phyloP scores from a whole-genome alignment of 176 grass and related monocot species.

The Calamus simplicifolius region DNA sequence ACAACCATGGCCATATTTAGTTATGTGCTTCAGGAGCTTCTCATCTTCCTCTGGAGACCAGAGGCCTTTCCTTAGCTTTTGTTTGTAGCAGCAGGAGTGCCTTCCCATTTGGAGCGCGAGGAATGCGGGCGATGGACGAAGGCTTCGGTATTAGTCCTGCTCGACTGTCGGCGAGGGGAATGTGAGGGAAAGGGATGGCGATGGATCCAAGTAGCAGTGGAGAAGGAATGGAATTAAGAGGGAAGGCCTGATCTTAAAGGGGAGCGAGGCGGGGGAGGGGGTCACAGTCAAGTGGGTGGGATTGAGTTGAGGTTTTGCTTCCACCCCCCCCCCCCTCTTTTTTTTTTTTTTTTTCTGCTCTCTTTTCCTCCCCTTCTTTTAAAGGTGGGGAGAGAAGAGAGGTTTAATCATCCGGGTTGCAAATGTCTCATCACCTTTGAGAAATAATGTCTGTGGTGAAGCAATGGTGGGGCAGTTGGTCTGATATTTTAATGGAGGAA shows the following conservation, averaged over 20 bases:
- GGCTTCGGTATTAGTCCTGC: background rate
- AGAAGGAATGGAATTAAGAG: background rate
- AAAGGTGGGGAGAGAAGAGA: too few relatives aligned
- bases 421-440: too few relatives aligned
- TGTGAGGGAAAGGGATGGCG: constrained; percentile 1
- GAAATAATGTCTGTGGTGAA: too few relatives aligned
- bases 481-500: too few relatives aligned
- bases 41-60: constrained; percentile 24
- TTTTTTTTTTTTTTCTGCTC: background rate
- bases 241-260: background rate
- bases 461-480: too few relatives aligned
- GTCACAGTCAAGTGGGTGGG: background rate
- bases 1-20: constrained; percentile 21
- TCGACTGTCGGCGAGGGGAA: background rate
- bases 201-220: background rate
- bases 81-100: constrained; percentile 29
- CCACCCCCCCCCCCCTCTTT: background rate
- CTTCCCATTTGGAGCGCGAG: constrained; percentile 10
- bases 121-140: background rate
- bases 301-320: background rate
- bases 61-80: constrained; percentile 19
- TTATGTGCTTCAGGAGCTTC: constrained; percentile 20
- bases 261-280: background rate
- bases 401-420: too few relatives aligned
- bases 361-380: background rate